Evolutionary conservation across 2,329 filamentous ascomycete genomes (phyloP).

Genomic region (Kalmusia sp.): DNA sequence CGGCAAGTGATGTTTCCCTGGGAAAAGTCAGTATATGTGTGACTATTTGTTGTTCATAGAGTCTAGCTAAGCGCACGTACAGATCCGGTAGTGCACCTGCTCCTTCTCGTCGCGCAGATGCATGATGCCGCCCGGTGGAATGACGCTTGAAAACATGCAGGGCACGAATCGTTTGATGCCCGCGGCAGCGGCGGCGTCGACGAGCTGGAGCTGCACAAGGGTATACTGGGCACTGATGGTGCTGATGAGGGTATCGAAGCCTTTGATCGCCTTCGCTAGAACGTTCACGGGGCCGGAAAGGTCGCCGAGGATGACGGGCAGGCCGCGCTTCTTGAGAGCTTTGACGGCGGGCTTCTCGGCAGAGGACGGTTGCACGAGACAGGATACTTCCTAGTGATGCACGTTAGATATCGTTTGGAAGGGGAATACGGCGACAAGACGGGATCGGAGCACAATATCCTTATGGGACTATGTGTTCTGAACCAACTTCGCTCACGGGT

Average conservation of each 20-base stretch:
- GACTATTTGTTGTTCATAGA: background rate
- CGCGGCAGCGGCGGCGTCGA: constrained; percentile 34
- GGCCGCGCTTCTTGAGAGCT: constrained; percentile 50
- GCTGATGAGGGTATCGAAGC: constrained; percentile 32
- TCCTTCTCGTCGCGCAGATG: constrained; percentile 58
- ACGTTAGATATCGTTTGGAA: too few species aligned
- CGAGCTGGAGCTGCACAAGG: constrained; percentile 31
- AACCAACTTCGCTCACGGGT: too few species aligned
- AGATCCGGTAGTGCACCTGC: constrained; percentile 57
- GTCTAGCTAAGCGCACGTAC: constrained; percentile 17
- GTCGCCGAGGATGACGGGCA: constrained; percentile 54
- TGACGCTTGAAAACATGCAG: constrained; percentile 46
- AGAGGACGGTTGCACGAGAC: constrained; percentile 55
- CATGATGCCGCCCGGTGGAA: constrained; percentile 53
- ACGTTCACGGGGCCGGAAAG: constrained; percentile 51
- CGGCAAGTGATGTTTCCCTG: constrained; percentile 46
- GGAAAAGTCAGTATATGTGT: background rate
- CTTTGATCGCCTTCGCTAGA: constrained; percentile 49
- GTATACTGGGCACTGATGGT: constrained; percentile 21
- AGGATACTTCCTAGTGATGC: constrained; percentile 8
- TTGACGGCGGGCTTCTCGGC: constrained; percentile 54
- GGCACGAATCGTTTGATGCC: constrained; percentile 43
- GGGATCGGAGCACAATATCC: too few species aligned
- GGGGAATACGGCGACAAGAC: too few species aligned
- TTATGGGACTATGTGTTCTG: too few species aligned